A percentile compares a stretch with the other conserved stretches of the same genome.
Evolutionary conservation across 2,329 filamentous ascomycete species (phyloP).

Genomic region (Cytospora schulzeri): DNA sequence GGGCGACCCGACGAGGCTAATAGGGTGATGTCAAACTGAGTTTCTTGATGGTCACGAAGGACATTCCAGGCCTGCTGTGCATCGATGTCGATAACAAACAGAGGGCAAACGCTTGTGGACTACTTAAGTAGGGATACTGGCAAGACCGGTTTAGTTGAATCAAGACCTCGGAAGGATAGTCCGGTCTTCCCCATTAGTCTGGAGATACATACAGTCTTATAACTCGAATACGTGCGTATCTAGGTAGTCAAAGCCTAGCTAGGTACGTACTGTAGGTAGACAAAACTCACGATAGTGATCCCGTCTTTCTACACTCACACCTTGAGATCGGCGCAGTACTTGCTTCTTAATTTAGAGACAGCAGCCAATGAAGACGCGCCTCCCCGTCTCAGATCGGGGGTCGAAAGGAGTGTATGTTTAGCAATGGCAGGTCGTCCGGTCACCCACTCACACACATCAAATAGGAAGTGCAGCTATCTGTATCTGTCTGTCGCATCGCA

Average conservation of each 20-base stretch:
- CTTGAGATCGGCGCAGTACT: constrained; percentile 14
- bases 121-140: no score
- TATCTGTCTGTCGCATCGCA: constrained; percentile 10
- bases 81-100: not conserved
- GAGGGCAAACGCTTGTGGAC: no score
- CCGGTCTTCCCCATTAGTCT: not conserved
- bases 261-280: no score
- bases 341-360: constrained; percentile 15
- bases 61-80: no score
- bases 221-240: not conserved
- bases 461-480: not conserved
- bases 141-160: no score
- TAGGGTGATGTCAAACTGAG: no score
- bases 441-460: not conserved
- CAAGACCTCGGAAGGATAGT: no score
- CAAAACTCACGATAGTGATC: not conserved
- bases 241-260: no score
- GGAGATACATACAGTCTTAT: not conserved
- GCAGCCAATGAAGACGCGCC: constrained; percentile 24
- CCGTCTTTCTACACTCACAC: constrained; percentile 14
- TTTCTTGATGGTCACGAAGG: no score
- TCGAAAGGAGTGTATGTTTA: constrained; percentile 10
- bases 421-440: not conserved
- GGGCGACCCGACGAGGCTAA: not conserved
- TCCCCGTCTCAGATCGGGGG: constrained; percentile 14